Base-by-base conservation (phyloP, 352 stramenopile species). In the Thraustotheca clavata region DNA sequence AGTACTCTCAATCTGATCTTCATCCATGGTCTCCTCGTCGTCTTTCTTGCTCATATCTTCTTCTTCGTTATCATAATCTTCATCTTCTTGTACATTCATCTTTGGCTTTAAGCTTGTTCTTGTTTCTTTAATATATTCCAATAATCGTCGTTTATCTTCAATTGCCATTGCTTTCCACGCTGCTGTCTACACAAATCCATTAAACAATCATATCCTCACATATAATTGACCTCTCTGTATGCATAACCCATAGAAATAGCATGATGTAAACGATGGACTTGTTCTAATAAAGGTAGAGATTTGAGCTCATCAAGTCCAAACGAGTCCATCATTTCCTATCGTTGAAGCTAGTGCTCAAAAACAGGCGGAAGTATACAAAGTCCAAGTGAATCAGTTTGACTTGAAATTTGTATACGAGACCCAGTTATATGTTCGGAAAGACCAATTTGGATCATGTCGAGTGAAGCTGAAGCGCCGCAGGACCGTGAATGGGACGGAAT, bases 191-290 rank as follows among this genome's bases (percentile, higher is more conserved):
- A 16, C 24, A 12, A 22, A n/a, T 22, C 14, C 43, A 54, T 18
- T 0, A 1, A 11, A 33, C 63, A 43, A 43, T 43, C 38, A 16
- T 43, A 18, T 43, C 3, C 4, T 27, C 38, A 24, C 18, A 62
- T 12, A 26, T 7, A 6, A 65, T 20, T 55, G 35, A 88, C 80
- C 73, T 92, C 79, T 49, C 81, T 88, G 71, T 94, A 94, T 20
- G 83, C 83, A 54, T 94, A 94, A 47, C 82, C 72, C 48, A 75
- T 69, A 69, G 91, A 75, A 49, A 94, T 94, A 32, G 85, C 85
- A 67, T 94, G 82, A 60, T 91, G 88, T 7, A 94, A 70, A 0
- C 85, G 77, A 67, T 94, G 85, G 43, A 94, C 81, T 59, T 91
- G 85, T 68, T 94, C 85, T 59, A 92, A 67, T 48, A 94, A 75